Base-by-base conservation (phyloP, 139 green algal species). In the Chlorokybus atmophyticus region DNA sequence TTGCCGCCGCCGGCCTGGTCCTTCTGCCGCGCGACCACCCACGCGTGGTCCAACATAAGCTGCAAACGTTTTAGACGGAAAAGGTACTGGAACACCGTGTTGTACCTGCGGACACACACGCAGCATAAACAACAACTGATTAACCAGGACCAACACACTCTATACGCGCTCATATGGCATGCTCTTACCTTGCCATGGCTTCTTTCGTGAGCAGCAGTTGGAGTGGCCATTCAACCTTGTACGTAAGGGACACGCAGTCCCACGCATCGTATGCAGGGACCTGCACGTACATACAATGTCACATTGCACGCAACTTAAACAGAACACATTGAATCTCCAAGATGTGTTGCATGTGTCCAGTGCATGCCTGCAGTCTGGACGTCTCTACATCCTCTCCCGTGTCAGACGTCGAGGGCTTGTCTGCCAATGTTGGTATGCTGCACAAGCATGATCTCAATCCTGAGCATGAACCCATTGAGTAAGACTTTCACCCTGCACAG, bases 201-300 rank as follows among this genome's bases (percentile, higher is more conserved):
- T 32, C 25, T 6, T 21, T 68, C 1, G 83, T 86, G 50, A 95
- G 73, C 42, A 95, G 65, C 56, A 93, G 70, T 28, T 83, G 79
- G 57, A 95, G 70, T 1, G 85, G 86, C 86, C 86, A 93, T 3
- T 78, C 63, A 39, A 85, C 35, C 0, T 55, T 24, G 57, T 78
- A 83, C 40, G 73, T 47, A 32, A 94, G 71, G 41, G 38, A 76
- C 50, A 94, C 51, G 0, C 62, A 66, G 65, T 93, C 86, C 85
- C 84, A 93, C 26, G 52, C 40, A 55, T 93, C 84, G 26, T 77
- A n/a, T n/a, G n/a, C n/a, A n/a, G n/a, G n/a, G n/a, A n/a, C n/a
- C n/a, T n/a, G n/a, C n/a, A n/a, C n/a, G n/a, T n/a, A n/a, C n/a
- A n/a, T n/a, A n/a, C n/a, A n/a, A n/a, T n/a, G n/a, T n/a, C n/a